Evolutionary conservation across 805 yeast genomes (phyloP).

Genomic region (Pichia occidentalis): DNA sequence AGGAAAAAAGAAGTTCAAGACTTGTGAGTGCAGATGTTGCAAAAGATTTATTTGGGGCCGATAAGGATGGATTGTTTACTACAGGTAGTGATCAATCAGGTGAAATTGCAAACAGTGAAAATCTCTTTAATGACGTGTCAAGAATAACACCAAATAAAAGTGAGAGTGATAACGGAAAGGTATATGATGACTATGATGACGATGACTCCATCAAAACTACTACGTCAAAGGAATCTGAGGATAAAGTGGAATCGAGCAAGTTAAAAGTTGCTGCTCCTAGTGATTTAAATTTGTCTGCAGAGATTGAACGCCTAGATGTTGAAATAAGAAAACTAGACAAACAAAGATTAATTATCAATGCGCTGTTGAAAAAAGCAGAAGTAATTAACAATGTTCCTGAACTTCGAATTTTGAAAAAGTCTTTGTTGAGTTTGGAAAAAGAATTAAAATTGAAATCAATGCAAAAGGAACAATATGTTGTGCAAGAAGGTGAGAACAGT

Average conservation of each 20-base stretch:
- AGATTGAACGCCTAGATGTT: slow-evolving; percentile 49
- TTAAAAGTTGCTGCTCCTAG: slow-evolving; percentile 59
- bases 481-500: slow-evolving; percentile 77
- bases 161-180: too few species aligned
- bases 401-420: slow-evolving; percentile 58
- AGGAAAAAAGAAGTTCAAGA: slow-evolving; percentile 19
- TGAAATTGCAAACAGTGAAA: neutral
- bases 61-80: slow-evolving; percentile 19
- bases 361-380: slow-evolving; percentile 75
- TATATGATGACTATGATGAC: neutral
- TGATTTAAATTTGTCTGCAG: slow-evolving; percentile 56
- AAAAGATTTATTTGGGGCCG: slow-evolving; percentile 28
- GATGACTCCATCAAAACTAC: neutral
- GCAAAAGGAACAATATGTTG: slow-evolving; percentile 71
- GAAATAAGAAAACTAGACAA: slow-evolving; percentile 54
- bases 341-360: slow-evolving; percentile 59
- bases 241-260: slow-evolving; percentile 14
- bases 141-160: too few species aligned
- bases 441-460: slow-evolving; percentile 72
- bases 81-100: slow-evolving; percentile 1
- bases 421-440: slow-evolving; percentile 56
- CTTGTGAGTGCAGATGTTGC: slow-evolving; percentile 27
- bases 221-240: slow-evolving; percentile 5
- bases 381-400: slow-evolving; percentile 71
- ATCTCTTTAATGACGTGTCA: neutral